Percentiles rank a stretch among this genome's conserved stretches.
Evolutionary conservation across 495 filamentous ascomycete species (phyloP).

Genomic region (Glonium stellatum): DNA sequence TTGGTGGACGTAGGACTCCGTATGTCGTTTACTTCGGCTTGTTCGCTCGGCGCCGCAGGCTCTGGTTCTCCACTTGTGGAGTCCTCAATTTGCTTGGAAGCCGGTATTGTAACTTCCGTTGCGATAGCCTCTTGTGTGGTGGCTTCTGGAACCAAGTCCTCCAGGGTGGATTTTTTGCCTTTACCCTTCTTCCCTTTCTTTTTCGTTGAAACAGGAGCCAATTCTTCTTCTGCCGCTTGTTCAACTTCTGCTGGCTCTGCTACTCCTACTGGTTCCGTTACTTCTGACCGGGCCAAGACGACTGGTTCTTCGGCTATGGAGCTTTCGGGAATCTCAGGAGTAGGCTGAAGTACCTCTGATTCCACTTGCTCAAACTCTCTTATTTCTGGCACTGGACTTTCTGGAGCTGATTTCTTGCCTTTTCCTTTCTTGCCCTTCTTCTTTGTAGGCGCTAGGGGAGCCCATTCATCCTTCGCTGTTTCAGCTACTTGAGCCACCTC

Average conservation of each 20-base stretch:
- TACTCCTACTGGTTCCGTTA: background rate
- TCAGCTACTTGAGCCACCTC: background rate
- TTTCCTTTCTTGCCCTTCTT: slow-evolving; percentile 25
- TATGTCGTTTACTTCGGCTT: background rate
- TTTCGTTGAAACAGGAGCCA: background rate
- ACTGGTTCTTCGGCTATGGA: background rate
- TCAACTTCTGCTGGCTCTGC: background rate
- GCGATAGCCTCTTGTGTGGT: too few species aligned
- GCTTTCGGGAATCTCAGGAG: background rate
- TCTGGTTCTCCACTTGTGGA: background rate
- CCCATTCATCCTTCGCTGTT: background rate
- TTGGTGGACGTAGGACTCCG: slow-evolving; percentile 4
- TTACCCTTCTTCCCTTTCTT: slow-evolving; percentile 15
- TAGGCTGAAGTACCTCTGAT: too few species aligned
- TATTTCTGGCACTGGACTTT: slow-evolving; percentile 10
- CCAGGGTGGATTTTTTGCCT: slow-evolving; percentile 14
- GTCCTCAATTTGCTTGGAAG: background rate
- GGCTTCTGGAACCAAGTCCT: slow-evolving; percentile 5
- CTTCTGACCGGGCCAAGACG: background rate
- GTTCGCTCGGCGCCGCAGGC: background rate
- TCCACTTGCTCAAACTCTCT: too few species aligned
- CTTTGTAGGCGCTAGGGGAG: background rate
- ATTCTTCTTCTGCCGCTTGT: slow-evolving; percentile 2
- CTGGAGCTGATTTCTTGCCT: slow-evolving; percentile 19
- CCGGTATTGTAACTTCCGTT: too few species aligned